Conservation (phyloP, 2,329 filamentous ascomycete genomes). For the Colletotrichum phormii region DNA sequence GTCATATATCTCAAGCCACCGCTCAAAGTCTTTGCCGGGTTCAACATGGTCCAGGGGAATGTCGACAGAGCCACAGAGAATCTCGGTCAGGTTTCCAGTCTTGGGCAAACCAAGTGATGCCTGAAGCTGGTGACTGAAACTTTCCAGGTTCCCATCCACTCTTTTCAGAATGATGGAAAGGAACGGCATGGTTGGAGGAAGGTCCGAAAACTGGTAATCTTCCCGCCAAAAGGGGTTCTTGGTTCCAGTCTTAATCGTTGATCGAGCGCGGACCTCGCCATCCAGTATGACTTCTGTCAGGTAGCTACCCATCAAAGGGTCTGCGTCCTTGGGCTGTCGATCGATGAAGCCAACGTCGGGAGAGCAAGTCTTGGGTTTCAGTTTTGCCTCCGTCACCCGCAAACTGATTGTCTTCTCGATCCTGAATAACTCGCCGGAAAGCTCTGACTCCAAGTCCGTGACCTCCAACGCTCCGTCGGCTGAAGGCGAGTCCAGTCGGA, state of each 20-base stretch:
- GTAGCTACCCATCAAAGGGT: conserved; percentile 73
- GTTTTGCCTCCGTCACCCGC: conserved; percentile 71
- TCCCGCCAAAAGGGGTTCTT: conserved; percentile 86
- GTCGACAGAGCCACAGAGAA: conserved; percentile 79
- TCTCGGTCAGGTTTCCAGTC: conserved; percentile 59
- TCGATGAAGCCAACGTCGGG: conserved; percentile 39
- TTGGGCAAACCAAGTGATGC: conserved; percentile 56
- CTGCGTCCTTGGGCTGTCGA: conserved; percentile 52
- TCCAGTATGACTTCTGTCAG: conserved; percentile 84
- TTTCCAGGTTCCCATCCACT: conserved; percentile 63
- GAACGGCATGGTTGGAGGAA: conserved; percentile 76
- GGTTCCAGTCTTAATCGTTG: conserved; percentile 76
- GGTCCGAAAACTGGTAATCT: conserved; percentile 80
- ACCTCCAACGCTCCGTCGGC: conserved; percentile 54
- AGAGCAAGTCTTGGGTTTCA: conserved; percentile 54
- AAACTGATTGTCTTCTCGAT: conserved; percentile 71
- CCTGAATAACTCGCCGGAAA: conserved; percentile 65
- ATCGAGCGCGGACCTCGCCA: conserved; percentile 81
- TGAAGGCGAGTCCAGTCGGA: conserved; percentile 68
- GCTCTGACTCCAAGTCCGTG: conserved; percentile 52
- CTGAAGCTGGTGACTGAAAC: conserved; percentile 56
- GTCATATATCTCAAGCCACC: conserved; percentile 88
- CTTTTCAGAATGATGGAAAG: conserved; percentile 80
- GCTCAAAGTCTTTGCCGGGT: conserved; percentile 81
- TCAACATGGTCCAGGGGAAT: conserved; percentile 84